phyloP scores from a whole-genome alignment of 371 early-diverging fungal genomes.

The Mucor irregularis region DNA sequence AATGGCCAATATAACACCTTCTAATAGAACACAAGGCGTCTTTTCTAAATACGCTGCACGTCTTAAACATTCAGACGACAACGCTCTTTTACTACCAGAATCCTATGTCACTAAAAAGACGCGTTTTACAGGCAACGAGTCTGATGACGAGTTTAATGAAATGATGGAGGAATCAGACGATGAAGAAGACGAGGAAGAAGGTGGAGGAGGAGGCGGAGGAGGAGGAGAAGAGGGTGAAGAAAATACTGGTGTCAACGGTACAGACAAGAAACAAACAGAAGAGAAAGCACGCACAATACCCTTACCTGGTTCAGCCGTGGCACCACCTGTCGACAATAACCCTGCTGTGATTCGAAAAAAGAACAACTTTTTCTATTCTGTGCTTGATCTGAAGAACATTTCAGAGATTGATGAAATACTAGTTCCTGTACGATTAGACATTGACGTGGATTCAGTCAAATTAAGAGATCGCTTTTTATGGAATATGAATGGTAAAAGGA shows the following conservation, averaged over 20 bases:
- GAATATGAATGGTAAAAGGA: constrained; percentile 72
- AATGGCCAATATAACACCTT: constrained; percentile 20
- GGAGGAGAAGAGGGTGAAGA: not conserved
- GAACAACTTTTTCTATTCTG: constrained; percentile 26
- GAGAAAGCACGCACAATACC: not conserved
- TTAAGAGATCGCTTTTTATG: constrained; percentile 80
- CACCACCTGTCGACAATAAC: not conserved
- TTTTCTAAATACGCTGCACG: constrained; percentile 50
- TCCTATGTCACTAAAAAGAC: constrained; percentile 38
- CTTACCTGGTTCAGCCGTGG: not conserved
- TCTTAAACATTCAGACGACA: constrained; percentile 44
- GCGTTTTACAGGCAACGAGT: constrained; percentile 30
- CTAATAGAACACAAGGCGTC: constrained; percentile 33
- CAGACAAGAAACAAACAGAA: not conserved
- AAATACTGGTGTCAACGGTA: not conserved
- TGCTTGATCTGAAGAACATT: constrained; percentile 46
- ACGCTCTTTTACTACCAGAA: constrained; percentile 43
- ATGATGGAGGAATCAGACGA: constrained; percentile 28
- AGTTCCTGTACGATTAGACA: constrained; percentile 80
- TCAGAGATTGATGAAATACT: constrained; percentile 64
- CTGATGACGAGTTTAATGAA: constrained; percentile 42
- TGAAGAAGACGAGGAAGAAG: constrained; percentile 4
- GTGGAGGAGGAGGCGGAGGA: constrained; percentile 9
- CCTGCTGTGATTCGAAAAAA: constrained; percentile 37
- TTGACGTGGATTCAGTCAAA: constrained; percentile 78